Evolutionary conservation across 768 basidiomycete genomes (phyloP), one percentile per base, ranked within the genome.

Genomic region (Paxillus ammoniavirescens): DNA sequence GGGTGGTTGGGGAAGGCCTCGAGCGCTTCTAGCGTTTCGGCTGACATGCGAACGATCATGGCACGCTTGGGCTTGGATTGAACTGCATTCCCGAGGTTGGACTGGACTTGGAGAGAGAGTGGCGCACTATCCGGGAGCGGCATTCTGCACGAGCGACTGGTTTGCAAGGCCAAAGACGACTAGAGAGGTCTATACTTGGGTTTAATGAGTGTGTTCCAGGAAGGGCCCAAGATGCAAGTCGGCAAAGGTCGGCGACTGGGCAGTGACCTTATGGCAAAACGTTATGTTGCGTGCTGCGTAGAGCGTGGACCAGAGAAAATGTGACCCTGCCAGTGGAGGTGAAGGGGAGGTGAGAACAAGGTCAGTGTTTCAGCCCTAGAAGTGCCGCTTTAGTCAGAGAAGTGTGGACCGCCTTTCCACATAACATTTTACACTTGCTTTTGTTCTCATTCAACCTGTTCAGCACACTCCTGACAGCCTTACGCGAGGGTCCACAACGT

Each of bases 21-120:
- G 41, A 91, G 79, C 1, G 85, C 84, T 51, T 88, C 83, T 55
- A 91, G 75, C 0, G 86, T 82, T 67, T 89, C 86, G 33, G 80
- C 76, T 4, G 89, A 82, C 79, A 91, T 77, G 52, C 87, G 84
- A 38, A 91, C 79, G 47, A 91, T 73, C 82, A 90, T 84, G 45
- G 89, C 89, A 23, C 79, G 78, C 74, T 88, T 89, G 12, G 83
- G 82, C 54, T 79, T 82, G 4, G 84, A 76, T 33, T 82, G 80
- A 33, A 77, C 64, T 0, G 79, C 73, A 55, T 80, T 83, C 42
- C 80, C 83, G 33, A 81, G 81, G 43, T 74, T 73, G 1, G 82
- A 75, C 60, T 78, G 75, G 31, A 83, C 81, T 41, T 83, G 78
- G 41, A 91, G 77, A 8, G 84, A 75, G 42, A 89, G 76, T 9